Base-by-base conservation (phyloP, 2,329 filamentous ascomycete species). In the Stachybotrys elegans region DNA sequence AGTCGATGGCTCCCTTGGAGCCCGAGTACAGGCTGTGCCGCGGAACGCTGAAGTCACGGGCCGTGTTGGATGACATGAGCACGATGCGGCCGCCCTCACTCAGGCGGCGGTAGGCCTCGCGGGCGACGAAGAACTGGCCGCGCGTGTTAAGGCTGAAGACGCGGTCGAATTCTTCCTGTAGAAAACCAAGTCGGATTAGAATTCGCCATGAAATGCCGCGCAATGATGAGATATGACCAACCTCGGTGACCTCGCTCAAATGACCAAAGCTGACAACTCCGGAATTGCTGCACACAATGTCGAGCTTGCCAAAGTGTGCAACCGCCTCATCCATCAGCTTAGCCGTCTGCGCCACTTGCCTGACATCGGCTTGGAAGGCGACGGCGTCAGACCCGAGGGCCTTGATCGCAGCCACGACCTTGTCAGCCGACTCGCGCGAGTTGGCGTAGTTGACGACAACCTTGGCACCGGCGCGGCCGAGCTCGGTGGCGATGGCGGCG, bases 1-100 rank as follows among this genome's bases (percentile, higher is more conserved):
- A 84, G 66, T 88, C 86, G 48, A 89, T 83, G 29, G 86, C 81
- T 54, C 84, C 86, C 73, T 90, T 90, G 63, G 75, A 81, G 13
- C 80, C 84, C 19, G 84, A 85, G 72, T 90, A 90, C 39, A 90
- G 73, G 13, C 82, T 75, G 62, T 89, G 85, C 58, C 81, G 79
- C 48, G 82, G 81, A 16, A 89, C 83, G 40, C 78, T 83, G 61
- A 80, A 76, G 45, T 66, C 84, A 70, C 84, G 65, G 61, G 84
- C 65, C 1, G 83, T 84, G 62, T 88, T 88, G 46, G 78, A 84
- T 22, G 76, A 79, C 80, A 86, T 89, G 51, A 90, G 72, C 63
- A 90, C 84, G 54, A 89, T 70, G 35, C 84, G 76, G 40, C 85
- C 84, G 45, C 82, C 79, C 29, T 80, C 67, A 67, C 83, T 78